phyloP scores from a whole-genome alignment of 2,329 filamentous ascomycete genomes.

The Zasmidium cellare region DNA sequence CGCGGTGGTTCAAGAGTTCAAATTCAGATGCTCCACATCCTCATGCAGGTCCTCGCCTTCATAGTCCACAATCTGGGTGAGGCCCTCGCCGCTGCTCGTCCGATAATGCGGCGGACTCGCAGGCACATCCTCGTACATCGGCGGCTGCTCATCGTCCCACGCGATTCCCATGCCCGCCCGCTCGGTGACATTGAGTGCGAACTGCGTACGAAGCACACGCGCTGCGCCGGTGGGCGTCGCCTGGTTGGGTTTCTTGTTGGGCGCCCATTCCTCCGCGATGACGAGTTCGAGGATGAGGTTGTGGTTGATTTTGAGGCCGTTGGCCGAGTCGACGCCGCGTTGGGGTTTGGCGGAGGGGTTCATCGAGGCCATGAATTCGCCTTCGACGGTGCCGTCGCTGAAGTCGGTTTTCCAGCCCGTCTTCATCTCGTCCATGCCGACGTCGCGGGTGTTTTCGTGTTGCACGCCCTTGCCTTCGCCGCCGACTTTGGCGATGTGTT shows the following conservation, averaged over 20 bases:
- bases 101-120: constrained; percentile 70
- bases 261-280: constrained; percentile 83
- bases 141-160: constrained; percentile 95
- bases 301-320: constrained; percentile 79
- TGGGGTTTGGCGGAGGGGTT: constrained; percentile 64
- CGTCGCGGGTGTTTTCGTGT: constrained; percentile 72
- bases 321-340: constrained; percentile 73
- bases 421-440: constrained; percentile 81
- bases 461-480: constrained; percentile 68
- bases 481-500: constrained; percentile 68
- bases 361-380: constrained; percentile 71
- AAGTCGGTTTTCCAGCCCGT: constrained; percentile 87
- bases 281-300: constrained; percentile 89
- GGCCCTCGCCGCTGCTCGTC: constrained; percentile 3
- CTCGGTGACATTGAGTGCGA: constrained; percentile 79
- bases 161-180: constrained; percentile 83
- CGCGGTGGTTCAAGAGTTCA: not conserved
- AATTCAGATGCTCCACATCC: constrained; percentile 45
- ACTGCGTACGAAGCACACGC: constrained; percentile 89
- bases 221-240: constrained; percentile 87
- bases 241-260: constrained; percentile 68
- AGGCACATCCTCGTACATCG: constrained; percentile 85
- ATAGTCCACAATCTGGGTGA: constrained; percentile 46
- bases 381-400: constrained; percentile 67
- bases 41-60: constrained; percentile 46